Conservation (phyloP, 441 rosid genomes). For the Dalechampia spathulata region DNA sequence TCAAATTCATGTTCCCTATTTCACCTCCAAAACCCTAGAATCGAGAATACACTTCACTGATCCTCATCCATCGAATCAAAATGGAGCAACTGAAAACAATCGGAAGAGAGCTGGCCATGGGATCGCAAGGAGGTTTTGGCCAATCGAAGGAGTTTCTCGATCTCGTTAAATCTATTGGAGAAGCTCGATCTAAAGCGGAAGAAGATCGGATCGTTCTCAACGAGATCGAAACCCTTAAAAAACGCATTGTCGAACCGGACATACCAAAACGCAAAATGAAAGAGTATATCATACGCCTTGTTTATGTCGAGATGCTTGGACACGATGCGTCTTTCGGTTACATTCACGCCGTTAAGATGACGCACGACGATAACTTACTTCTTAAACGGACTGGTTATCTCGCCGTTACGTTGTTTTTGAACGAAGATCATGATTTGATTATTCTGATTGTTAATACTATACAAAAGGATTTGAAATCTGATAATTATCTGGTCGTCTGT, state of each 20-base stretch:
- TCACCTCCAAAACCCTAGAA: too few species aligned
- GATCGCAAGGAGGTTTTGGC: conserved; percentile 94
- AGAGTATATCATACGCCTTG: conserved; percentile 80
- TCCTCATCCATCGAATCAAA: too few species aligned
- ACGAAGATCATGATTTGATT: conserved; percentile 91
- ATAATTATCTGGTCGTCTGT: conserved; percentile 80
- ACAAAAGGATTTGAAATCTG: conserved; percentile 94
- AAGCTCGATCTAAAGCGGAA: conserved; percentile 97
- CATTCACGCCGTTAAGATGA: conserved; percentile 99
- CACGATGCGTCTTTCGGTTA: conserved; percentile 96
- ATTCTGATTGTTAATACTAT: conserved; percentile 92
- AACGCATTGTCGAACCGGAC: conserved; percentile 77
- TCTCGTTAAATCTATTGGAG: conserved; percentile 96
- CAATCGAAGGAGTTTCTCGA: conserved; percentile 95
- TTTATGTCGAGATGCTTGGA: conserved; percentile 96
- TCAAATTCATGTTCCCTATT: too few species aligned
- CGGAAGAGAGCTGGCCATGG: conserved; percentile 98
- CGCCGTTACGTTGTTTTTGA: conserved; percentile 83
- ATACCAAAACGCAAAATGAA: conserved; percentile 93
- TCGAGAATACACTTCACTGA: too few species aligned
- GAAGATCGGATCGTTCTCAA: conserved; percentile 87
- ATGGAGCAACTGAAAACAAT: conserved; percentile 97
- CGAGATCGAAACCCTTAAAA: conserved; percentile 89
- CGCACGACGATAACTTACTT: conserved; percentile 69
- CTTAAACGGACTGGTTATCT: conserved; percentile 95